Base-by-base conservation (phyloP, 805 yeast genomes). In the Lachancea fermentati region DNA sequence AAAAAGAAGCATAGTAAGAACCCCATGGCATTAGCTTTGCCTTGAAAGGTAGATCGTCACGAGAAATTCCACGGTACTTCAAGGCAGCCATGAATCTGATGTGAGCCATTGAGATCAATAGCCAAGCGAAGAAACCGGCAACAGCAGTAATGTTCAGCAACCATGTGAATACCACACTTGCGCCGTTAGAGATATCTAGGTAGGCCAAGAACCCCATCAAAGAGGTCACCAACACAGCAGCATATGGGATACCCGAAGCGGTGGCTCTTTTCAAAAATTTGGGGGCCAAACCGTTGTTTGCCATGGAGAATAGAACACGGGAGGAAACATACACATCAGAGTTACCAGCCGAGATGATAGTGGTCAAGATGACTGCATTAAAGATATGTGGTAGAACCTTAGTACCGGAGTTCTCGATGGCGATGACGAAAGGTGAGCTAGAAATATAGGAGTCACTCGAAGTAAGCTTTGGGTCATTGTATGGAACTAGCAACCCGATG, bases 261-360 rank as follows among this genome's bases (percentile, higher is more conserved):
- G 75, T 76, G 26, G 81, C 73, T 31, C 51, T 54, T 8, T 60
- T 48, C 51, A 80, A 76, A 39, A 71, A 49, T 43, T 62, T 68
- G 28, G 85, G 85, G 3, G 85, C 85, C 37, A 72, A 65, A 5
- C 69, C 69, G 36, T 72, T 70, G 48, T 70, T 68, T 9, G 84
- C 79, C 57, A 83, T 67, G 13, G 79, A 76, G 54, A 72, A 81
- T 37, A 83, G 57, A 32, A 79, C 68, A 63, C 91, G 68, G 2
- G 88, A 80, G 30, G 86, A 81, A 50, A 79, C 76, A 60, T 81
- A 81, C 22, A 82, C 70, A 54, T 80, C 79, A 9, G 88, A 80
- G 65, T 82, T 83, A 57, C 81, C 89, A 19, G 89, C 88, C 13
- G 88, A 81, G 36, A 81, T 70, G 42, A 81, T 75, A 9, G 88